Percentiles rank a stretch among this genome's conserved stretches.
phyloP scores from a whole-genome alignment of 495 filamentous ascomycete species.

The Penicillium robsamsonii region DNA sequence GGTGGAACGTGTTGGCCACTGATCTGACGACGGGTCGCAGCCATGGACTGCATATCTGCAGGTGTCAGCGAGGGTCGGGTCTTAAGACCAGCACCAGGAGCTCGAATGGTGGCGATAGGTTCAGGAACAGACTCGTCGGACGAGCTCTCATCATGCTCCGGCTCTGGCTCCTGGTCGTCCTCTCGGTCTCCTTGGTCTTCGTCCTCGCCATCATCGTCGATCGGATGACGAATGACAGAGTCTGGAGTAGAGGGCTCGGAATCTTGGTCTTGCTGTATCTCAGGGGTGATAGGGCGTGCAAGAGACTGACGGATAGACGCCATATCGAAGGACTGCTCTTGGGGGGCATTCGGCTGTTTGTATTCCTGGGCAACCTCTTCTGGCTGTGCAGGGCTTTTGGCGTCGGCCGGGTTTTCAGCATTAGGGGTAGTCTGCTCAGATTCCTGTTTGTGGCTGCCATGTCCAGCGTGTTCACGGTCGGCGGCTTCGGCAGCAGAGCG shows the following conservation, averaged over 20 bases:
- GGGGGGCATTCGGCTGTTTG: neutral
- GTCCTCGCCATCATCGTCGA: constrained; percentile 31
- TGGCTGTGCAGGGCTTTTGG: neutral
- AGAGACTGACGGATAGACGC: constrained; percentile 50
- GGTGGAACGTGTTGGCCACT: constrained; percentile 68
- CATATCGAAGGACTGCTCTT: constrained; percentile 41
- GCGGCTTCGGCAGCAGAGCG: constrained; percentile 33
- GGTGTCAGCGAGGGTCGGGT: constrained; percentile 85
- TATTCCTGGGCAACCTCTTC: neutral
- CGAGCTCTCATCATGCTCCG: constrained; percentile 20
- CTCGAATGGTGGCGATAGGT: constrained; percentile 82
- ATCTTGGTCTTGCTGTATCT: constrained; percentile 49
- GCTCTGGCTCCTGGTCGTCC: constrained; percentile 29
- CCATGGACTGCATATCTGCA: constrained; percentile 82
- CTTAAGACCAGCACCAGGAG: constrained; percentile 83
- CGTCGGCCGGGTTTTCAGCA: constrained; percentile 6
- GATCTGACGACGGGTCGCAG: constrained; percentile 78
- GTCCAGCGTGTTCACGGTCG: constrained; percentile 3
- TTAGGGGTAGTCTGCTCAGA: constrained; percentile 37
- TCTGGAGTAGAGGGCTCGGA: constrained; percentile 78
- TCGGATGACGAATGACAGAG: constrained; percentile 85
- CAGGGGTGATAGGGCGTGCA: constrained; percentile 63
- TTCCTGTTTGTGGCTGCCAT: neutral
- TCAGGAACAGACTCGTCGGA: constrained; percentile 65
- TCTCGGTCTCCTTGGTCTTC: constrained; percentile 25